Conservation (phyloP, 352 stramenopile genomes). For the Globisporangium spinosum region DNA sequence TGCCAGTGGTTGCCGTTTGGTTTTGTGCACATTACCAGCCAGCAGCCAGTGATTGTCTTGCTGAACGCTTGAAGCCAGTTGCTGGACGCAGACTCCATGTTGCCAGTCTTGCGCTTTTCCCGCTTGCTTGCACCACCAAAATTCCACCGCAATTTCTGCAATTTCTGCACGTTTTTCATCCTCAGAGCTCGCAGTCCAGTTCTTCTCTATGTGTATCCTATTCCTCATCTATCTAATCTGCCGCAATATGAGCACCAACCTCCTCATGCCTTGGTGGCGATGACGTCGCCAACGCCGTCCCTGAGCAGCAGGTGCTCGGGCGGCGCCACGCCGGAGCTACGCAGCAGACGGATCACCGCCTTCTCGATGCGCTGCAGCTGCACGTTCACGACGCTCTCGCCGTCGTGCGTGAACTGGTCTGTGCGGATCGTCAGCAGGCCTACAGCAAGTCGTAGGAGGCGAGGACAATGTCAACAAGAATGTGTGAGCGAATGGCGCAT, state of each 20-base stretch:
- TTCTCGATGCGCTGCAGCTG: constrained; percentile 72
- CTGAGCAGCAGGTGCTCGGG: constrained; percentile 38
- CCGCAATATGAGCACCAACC: neutral
- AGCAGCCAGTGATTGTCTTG: neutral
- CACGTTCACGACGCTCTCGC: constrained; percentile 63
- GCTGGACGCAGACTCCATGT: neutral
- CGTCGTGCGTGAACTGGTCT: constrained; percentile 67
- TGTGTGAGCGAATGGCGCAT: neutral
- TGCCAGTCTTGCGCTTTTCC: neutral
- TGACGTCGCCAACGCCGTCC: neutral
- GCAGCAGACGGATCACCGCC: constrained; percentile 45
- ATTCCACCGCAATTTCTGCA: neutral
- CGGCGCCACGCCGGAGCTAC: constrained; percentile 36
- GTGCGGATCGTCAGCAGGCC: constrained; percentile 96
- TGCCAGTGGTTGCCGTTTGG: neutral
- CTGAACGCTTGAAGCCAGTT: neutral
- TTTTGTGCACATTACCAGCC: neutral
- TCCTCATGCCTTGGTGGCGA: constrained; percentile 3
- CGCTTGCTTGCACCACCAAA: neutral
- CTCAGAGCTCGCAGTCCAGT: neutral
- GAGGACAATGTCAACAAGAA: neutral
- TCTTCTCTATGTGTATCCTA: neutral
- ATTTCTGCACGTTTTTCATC: no score
- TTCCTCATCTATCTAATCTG: neutral
- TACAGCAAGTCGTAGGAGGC: constrained; percentile 10